These are phyloP conservation scores for Lactifluus rugatus DNA, from an alignment of 768 basidiomycete species.

Conservation along the genomic window DNA sequence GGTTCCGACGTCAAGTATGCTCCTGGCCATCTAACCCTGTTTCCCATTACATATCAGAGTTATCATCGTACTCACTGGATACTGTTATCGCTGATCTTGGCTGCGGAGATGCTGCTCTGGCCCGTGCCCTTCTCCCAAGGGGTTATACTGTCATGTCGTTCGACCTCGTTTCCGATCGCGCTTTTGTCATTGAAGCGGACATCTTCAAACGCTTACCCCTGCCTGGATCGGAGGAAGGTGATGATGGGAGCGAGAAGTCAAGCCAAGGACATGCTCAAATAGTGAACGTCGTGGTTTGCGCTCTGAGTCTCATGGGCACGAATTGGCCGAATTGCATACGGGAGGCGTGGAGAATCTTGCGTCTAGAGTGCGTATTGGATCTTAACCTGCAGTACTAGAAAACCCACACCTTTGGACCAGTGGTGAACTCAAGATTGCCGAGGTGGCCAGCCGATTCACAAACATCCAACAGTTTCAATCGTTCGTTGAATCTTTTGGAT, in stretches of 20 bases:
- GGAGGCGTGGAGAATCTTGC: constrained; percentile 84
- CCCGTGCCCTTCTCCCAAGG: constrained; percentile 58
- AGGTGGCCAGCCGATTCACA: constrained; percentile 79
- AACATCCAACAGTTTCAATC: constrained; percentile 56
- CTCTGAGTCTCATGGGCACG: constrained; percentile 91
- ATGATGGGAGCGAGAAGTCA: constrained; percentile 26
- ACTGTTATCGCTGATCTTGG: constrained; percentile 88
- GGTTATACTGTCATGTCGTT: constrained; percentile 66
- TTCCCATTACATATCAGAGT: constrained; percentile 58
- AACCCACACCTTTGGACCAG: constrained; percentile 29
- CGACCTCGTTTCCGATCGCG: constrained; percentile 66
- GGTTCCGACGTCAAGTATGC: constrained; percentile 85
- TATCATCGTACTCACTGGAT: constrained; percentile 53
- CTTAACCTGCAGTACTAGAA: not conserved
- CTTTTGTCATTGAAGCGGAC: constrained; percentile 84
- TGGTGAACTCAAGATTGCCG: constrained; percentile 78
- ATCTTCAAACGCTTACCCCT: constrained; percentile 72
- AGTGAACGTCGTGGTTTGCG: constrained; percentile 87
- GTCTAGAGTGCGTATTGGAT: constrained; percentile 52
- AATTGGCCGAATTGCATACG: constrained; percentile 91
- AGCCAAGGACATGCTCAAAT: constrained; percentile 56
- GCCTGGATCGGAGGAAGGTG: constrained; percentile 58
- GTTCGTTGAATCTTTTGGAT: constrained; percentile 60
- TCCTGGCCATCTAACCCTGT: constrained; percentile 94
- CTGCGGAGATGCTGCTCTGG: constrained; percentile 89